Percentiles rank a stretch among this genome's conserved stretches.
These are phyloP conservation scores for Tulasnella sp. DNA, from an alignment of 768 basidiomycete species.

Conservation along the genomic window DNA sequence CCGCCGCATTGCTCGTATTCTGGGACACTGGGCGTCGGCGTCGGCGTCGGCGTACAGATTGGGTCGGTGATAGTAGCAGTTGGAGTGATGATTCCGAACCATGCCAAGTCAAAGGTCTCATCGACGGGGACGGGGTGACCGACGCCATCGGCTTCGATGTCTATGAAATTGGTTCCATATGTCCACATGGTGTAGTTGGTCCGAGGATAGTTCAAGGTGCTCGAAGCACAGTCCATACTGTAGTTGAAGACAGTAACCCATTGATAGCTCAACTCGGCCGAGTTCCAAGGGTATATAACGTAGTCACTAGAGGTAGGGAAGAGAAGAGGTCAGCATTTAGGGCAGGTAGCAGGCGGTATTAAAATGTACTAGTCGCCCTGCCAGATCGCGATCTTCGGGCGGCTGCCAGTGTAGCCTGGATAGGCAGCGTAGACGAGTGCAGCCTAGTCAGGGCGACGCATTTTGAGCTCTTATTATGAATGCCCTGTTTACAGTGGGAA, in stretches of 20 bases:
- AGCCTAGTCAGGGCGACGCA: constrained; percentile 26
- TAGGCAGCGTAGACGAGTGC: constrained; percentile 37
- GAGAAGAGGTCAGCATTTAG: too few species aligned
- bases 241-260: constrained; percentile 46
- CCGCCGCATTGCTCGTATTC: not conserved
- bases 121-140: constrained; percentile 44
- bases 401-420: constrained; percentile 41
- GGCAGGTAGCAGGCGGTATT: not conserved
- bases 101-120: constrained; percentile 36
- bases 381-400: constrained; percentile 44
- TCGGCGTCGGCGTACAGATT: too few species aligned
- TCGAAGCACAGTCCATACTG: constrained; percentile 31
- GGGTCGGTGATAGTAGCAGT: too few species aligned
- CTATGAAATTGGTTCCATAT: constrained; percentile 41
- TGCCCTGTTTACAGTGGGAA: too few species aligned
- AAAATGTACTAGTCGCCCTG: constrained; percentile 36
- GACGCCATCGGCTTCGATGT: constrained; percentile 37
- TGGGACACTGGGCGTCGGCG: not conserved
- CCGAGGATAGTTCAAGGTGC: constrained; percentile 33
- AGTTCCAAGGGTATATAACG: constrained; percentile 40
- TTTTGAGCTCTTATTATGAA: not conserved
- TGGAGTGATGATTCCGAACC: constrained; percentile 33
- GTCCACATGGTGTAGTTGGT: constrained; percentile 37
- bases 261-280: constrained; percentile 40
- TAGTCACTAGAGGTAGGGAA: constrained; percentile 31